Percentiles rank a stretch among this genome's conserved stretches.
Conservation (phyloP, 345 rosid genomes). For the Boechera stricta region DNA sequence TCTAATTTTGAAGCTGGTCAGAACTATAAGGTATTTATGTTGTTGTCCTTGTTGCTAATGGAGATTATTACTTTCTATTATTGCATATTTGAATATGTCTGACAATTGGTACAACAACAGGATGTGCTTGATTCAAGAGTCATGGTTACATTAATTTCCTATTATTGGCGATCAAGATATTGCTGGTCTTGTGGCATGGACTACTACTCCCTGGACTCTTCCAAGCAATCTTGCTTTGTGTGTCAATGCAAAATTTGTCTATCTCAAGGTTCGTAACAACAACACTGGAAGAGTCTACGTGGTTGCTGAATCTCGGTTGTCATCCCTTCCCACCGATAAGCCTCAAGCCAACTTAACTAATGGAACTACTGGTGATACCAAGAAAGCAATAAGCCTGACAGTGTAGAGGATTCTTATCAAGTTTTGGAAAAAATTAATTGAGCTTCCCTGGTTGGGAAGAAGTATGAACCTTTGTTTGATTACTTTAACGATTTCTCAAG, state of each 20-base stretch:
- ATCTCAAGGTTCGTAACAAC: constrained; percentile 87
- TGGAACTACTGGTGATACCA: constrained; percentile 59
- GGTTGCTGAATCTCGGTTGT: constrained; percentile 85
- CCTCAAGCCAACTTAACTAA: constrained; percentile 59
- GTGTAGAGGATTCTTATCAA: constrained; percentile 60
- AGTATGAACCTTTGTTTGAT: constrained; percentile 86
- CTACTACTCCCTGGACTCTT: constrained; percentile 97
- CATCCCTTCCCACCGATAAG: constrained; percentile 76
- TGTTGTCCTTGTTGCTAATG: not conserved
- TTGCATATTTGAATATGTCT: constrained; percentile 11
- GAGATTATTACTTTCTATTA: not conserved
- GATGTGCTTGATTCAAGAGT: constrained; percentile 84
- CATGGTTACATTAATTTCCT: constrained; percentile 70
- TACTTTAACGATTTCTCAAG: constrained; percentile 77
- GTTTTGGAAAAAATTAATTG: constrained; percentile 70
- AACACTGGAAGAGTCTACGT: constrained; percentile 67
- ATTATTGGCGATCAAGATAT: constrained; percentile 74
- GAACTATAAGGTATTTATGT: constrained; percentile 66
- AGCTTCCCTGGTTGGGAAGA: constrained; percentile 72
- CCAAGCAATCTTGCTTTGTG: constrained; percentile 98
- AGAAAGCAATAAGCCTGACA: constrained; percentile 67
- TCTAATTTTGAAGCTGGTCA: constrained; percentile 93
- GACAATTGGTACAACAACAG: constrained; percentile 47
- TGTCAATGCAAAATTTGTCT: constrained; percentile 74
- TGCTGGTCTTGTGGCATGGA: constrained; percentile 94